Base-by-base conservation (phyloP, 768 basidiomycete species). In the Lactarius trivialis region DNA sequence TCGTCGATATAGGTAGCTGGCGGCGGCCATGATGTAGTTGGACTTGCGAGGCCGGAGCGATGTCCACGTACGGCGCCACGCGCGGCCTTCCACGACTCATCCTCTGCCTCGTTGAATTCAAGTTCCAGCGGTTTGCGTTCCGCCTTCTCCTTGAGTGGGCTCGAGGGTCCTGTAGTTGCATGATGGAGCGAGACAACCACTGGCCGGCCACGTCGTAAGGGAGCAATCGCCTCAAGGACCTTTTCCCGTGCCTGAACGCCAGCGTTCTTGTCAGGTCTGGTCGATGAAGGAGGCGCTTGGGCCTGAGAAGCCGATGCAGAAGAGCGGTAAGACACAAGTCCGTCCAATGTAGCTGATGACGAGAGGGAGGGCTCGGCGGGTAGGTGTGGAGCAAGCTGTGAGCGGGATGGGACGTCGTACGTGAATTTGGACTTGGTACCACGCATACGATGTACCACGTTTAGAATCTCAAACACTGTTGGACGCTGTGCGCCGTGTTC, bases 401-500 rank as follows among this genome's bases (percentile, higher is more conserved):
- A 81, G 61, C 78, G 83, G 12, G 76, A 76, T 48, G 81, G 82
- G 49, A 85, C 76, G 39, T 72, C 77, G 69, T 97, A 97, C 41
- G 83, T 76, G 69, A 88, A 89, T 41, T 82, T 81, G 7, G 93
- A 91, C 71, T 85, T 89, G 1, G 93, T 93, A 12, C 94, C 93
- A 24, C 95, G 87, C 68, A 97, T 81, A 33, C 81, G 79, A 75
- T 98, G 97, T 1, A 95, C 91, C 62, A 83, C 82, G 51, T 81
- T 77, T 49, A 98, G 85, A 15, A 96, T 75, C 68, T 97, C 92
- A 68, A 95, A 98, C 17, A 91, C 88, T 15, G 84, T 82, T 11
- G 96, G 97, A 17, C 97, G 82, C 67, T 91, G 87, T 3, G 83
- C 72, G 2, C 95, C 93, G 65, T 93, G 88, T 70, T 98, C 97